phyloP scores from a whole-genome alignment of 345 rosid genomes.

The Ceriops decandra region DNA sequence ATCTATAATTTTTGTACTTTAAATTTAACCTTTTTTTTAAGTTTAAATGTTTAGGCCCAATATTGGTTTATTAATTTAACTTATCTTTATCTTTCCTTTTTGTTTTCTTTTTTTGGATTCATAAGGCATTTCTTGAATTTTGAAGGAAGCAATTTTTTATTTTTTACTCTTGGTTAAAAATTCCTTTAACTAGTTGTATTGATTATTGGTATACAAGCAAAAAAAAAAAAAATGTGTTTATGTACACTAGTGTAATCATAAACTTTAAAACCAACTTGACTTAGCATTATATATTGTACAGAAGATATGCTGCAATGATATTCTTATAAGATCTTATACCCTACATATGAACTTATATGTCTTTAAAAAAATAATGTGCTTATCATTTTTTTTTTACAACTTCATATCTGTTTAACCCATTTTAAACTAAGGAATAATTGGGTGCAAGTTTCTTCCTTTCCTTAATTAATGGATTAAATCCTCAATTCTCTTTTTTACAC shows the following conservation, averaged over 20 bases:
- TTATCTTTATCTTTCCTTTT: too few relatives aligned
- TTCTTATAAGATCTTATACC: neutral
- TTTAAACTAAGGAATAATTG: neutral
- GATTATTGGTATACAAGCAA: neutral
- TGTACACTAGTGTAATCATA: neutral
- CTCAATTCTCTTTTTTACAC: neutral
- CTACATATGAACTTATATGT: neutral
- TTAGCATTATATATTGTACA: neutral
- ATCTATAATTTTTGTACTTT: too few relatives aligned
- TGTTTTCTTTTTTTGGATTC: too few relatives aligned
- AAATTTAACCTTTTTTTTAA: too few relatives aligned
- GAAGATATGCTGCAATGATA: neutral
- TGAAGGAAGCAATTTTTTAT: fast-evolving
- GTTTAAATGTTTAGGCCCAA: too few relatives aligned
- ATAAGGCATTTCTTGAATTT: too few relatives aligned
- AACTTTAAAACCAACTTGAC: neutral
- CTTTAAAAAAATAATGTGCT: neutral
- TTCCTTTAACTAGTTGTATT: neutral
- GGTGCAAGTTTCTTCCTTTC: neutral
- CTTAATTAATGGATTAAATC: neutral
- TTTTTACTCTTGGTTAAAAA: neutral
- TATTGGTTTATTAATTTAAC: too few relatives aligned
- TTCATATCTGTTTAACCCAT: neutral
- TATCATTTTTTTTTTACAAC: neutral
- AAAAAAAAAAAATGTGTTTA: neutral